Percentiles rank a stretch among this genome's conserved stretches.
Conservation (phyloP, 2,329 filamentous ascomycete species). For the Clarireedia paspali region DNA sequence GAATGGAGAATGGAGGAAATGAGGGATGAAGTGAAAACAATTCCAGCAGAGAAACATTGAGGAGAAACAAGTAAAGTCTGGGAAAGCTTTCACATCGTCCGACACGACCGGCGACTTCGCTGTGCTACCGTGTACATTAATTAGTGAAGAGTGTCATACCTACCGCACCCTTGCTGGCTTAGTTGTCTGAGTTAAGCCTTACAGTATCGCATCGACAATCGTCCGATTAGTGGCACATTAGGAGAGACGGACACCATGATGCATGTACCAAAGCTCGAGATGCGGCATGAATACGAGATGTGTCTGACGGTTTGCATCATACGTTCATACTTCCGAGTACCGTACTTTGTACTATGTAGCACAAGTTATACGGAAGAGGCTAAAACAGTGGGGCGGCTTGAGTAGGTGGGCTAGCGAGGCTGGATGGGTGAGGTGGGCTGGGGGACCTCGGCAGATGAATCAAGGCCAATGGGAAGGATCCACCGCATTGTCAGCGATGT, state of each 20-base stretch:
- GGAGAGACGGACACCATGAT: background rate
- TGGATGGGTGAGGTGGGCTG: no score
- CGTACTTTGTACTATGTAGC: background rate
- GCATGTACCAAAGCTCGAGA: background rate
- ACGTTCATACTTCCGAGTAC: background rate
- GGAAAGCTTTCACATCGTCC: background rate
- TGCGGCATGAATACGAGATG: background rate
- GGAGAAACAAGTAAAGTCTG: background rate
- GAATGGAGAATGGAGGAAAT: background rate
- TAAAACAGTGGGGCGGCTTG: background rate
- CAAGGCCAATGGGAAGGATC: background rate
- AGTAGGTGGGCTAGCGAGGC: background rate
- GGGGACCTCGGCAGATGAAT: background rate
- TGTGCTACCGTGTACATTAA: background rate
- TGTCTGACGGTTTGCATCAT: background rate
- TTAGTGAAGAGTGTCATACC: background rate
- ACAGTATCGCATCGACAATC: background rate
- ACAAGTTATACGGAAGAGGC: background rate
- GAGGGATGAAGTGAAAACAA: background rate
- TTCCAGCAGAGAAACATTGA: background rate
- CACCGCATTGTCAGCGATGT: no score
- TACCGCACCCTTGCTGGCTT: background rate
- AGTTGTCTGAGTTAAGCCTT: background rate
- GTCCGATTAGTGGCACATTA: background rate
- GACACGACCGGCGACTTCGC: constrained; percentile 1